Base-by-base conservation (phyloP, 179 eudicot genomes). In the Carnegiea gigantea region DNA sequence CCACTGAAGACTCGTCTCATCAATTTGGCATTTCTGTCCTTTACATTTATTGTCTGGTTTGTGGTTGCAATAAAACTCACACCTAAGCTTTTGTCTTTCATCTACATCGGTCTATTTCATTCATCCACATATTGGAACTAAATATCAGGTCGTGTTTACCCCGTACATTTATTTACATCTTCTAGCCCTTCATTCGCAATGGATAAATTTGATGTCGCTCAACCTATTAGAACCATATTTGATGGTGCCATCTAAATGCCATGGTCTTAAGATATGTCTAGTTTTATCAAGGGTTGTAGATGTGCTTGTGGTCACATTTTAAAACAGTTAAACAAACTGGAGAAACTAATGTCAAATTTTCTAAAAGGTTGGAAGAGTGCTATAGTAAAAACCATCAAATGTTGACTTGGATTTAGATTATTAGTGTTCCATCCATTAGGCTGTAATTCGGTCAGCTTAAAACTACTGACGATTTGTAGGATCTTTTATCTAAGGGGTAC, bases 301-400 rank as follows among this genome's bases (percentile, higher is more conserved):
- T n/a, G n/a, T n/a, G n/a, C n/a, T n/a, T n/a, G n/a, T n/a, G n/a
- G n/a, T n/a, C n/a, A n/a, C n/a, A n/a, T n/a, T n/a, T n/a, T n/a
- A n/a, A n/a, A n/a, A n/a, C n/a, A 17, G 11, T 23, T 43, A 73
- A 73, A 43, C 2, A 18, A 9, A 5, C 15, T 6, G 1, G 3
- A 3, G 54, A 21, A 9, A 24, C 46, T 5, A 23, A 73, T 9
- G 53, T 2, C 3, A 13, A 18, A 13, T 8, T 20, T 77, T 1
- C 8, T 77, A 33, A 77, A 1, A 60, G 17, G 38, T 44, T 77
- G 3, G 36, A 77, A 70, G 1, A 20, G 5, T 77, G 54, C 72
- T 72, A 77, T n/a, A 77, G 54, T 60, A 77, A 40, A 18, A 60
- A 77, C 33, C 79, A 59, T 17, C 79, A 77, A 14, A 77, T 77